Percentiles rank a stretch among this genome's conserved stretches.
These are phyloP conservation scores for Phytopythium chamaehyphon DNA, from an alignment of 352 stramenopile species.

Conservation along the genomic window DNA sequence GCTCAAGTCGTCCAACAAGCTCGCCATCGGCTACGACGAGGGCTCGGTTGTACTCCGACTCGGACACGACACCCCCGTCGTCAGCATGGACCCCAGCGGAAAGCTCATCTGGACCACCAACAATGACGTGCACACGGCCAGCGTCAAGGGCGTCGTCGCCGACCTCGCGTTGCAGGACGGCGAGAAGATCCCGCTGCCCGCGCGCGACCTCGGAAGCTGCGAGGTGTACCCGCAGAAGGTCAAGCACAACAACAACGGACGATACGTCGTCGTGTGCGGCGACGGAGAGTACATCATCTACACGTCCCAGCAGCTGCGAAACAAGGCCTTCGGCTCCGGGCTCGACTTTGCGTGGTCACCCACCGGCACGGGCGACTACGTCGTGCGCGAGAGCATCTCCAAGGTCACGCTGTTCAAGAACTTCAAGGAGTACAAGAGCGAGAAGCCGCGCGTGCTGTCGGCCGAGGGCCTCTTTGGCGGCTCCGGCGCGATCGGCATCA, in stretches of 20 bases:
- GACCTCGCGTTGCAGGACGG: conserved; percentile 82
- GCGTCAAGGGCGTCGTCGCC: conserved; percentile 85
- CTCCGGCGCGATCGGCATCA: conserved; percentile 92
- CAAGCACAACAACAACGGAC: conserved; percentile 98
- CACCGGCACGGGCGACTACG: conserved; percentile 97
- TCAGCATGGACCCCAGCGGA: conserved; percentile 96
- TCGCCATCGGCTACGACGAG: conserved; percentile 95
- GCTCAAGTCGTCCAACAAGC: conserved; percentile 81
- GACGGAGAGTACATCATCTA: conserved; percentile 99
- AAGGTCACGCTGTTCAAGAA: conserved; percentile 98
- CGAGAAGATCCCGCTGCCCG: conserved; percentile 81
- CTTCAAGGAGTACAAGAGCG: conserved; percentile 96
- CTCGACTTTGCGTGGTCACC: conserved; percentile 98
- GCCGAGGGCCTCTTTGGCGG: conserved; percentile 97
- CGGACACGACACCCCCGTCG: conserved; percentile 96
- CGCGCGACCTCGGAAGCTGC: conserved; percentile 94
- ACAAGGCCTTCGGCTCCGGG: conserved; percentile 96
- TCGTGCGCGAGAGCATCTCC: conserved; percentile 95
- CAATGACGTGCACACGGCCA: conserved; percentile 97
- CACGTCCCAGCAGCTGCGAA: conserved; percentile 93
- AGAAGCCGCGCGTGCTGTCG: conserved; percentile 92
- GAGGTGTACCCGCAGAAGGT: conserved; percentile 98
- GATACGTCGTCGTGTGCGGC: conserved; percentile 97
- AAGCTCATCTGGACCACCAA: conserved; percentile 98
- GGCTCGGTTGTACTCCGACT: conserved; percentile 95